A percentile compares a stretch with the other conserved stretches of the same genome.
phyloP scores from a whole-genome alignment of 345 rosid species.

The Cochlearia excelsa region DNA sequence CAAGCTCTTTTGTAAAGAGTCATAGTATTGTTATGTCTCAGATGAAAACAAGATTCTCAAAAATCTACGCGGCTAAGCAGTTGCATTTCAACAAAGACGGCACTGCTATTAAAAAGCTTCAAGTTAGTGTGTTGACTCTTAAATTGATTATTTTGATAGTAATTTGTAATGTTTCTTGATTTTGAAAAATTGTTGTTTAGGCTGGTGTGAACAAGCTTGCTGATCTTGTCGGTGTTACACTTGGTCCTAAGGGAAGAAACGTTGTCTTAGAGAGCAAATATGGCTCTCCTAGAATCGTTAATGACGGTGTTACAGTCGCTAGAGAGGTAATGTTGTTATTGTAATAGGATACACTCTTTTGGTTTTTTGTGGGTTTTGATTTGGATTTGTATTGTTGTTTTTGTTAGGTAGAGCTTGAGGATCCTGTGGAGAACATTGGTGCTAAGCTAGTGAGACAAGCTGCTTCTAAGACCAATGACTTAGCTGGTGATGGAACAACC shows the following conservation, averaged over 20 bases:
- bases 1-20: conserved; percentile 48
- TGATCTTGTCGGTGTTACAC: conserved; percentile 77
- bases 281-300: conserved; percentile 91
- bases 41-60: conserved; percentile 49
- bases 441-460: conserved; percentile 96
- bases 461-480: conserved; percentile 89
- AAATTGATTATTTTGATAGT: neutral
- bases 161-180: neutral
- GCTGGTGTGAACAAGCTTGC: conserved; percentile 82
- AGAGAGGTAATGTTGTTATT: conserved; percentile 48
- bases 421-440: conserved; percentile 91
- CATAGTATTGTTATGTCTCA: conserved; percentile 39
- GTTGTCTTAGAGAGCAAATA: conserved; percentile 87
- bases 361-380: conserved; percentile 45
- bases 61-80: conserved; percentile 83
- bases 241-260: conserved; percentile 95
- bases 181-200: conserved; percentile 40
- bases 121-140: conserved; percentile 46
- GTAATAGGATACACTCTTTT: neutral
- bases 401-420: conserved; percentile 84
- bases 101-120: conserved; percentile 71
- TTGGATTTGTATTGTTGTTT: conserved; percentile 3
- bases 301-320: conserved; percentile 92
- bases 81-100: conserved; percentile 86
- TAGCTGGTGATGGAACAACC: conserved; percentile 94